Base-by-base conservation (phyloP, 2,329 filamentous ascomycete genomes). In the Kalaharituber pfeilii region DNA sequence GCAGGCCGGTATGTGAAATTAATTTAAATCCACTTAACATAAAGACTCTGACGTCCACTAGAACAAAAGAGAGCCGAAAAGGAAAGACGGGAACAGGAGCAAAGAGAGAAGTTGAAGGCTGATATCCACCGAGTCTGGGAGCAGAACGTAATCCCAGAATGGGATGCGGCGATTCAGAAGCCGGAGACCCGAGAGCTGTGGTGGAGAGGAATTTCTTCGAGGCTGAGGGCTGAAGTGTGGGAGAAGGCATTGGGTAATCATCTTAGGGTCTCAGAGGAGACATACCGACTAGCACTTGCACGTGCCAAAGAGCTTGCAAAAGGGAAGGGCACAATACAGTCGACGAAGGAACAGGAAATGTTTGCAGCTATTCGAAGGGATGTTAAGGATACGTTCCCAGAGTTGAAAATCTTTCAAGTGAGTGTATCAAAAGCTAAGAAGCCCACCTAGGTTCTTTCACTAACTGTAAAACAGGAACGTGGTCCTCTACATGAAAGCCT, bases 121-220 rank as follows among this genome's bases (percentile, higher is more conserved):
- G 18, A 74, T 72, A 42, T 73, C 58, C 55, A 59, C 67, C 58
- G 73, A 74, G 54, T 85, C 22, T 91, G 85, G 85, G 83, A 88
- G 62, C 75, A 80, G 25, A 78, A 86, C 51, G 78, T 91, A 13
- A 69, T 91, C 7, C 83, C 83, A 0, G 80, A 85, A 51, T 91
- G 84, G 84, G 76, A 78, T 49, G 73, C 75, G 1, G 81, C 82
- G n/a, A 74, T 86, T 36, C 72, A 75, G 3, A 80, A 85, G 65
- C 78, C 79, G 39, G 72, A 76, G 27, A 86, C 82, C 1, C 74
- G 83, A 30, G 83, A 88, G 62, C 72, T 91, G 47, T 91, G 84
- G 83, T 91, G 85, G 85, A 77, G 79, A 56, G 85, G 85, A 5
- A 75, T 91, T 27, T 79, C 84, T 0, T 80, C 84, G 1, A 75